Evolutionary conservation across 306 rosid species (phyloP), one percentile per base, ranked within the genome.

Genomic region (Morella rubra): DNA sequence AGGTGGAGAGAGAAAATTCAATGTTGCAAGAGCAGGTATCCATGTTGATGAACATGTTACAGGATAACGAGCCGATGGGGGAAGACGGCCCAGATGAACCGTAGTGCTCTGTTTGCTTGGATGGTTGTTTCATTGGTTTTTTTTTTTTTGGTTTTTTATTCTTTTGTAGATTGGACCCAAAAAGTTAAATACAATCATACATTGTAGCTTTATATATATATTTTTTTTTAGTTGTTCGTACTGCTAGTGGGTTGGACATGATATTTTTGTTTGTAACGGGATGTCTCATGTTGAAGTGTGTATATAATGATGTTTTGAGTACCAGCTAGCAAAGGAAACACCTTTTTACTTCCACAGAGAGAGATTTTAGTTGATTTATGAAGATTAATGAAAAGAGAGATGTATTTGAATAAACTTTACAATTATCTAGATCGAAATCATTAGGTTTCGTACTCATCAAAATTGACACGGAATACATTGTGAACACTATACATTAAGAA

Each of bases 41-140:
- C 77, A 89, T 95, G 98, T 97, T 96, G 3, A 91, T 96, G 98
- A 89, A 84, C 89, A 89, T 96, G 97, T 59, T 96, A 71, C 87
- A 84, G 55, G 97, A 93, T 56, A 62, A 83, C 52, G 97, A 88
- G 42, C 78, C 79, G 4, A 79, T 84, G 67, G 96, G 37, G 8
- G 97, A 87, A 32, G 88, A 76, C 59, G 90, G 52, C 71, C 85
- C 84, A 7, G 86, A 85, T 11, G 87, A 87, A 76, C 91, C 90
- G 5, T 89, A 71, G 27, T 42, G 73, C 60, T 20, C 41, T 49
- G 46, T 12, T 42, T 68, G 6, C 47, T 15, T 32, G 37, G 37
- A 32, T 2, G 37, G 37, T 32, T 41, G 46, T 18, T 50, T 27
- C 47, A 74, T 40, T 37, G 4, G 49, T 73, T 72, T 14, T 75